Base-by-base conservation (phyloP, 441 rosid species). In the Pelargonium fulgidum region DNA sequence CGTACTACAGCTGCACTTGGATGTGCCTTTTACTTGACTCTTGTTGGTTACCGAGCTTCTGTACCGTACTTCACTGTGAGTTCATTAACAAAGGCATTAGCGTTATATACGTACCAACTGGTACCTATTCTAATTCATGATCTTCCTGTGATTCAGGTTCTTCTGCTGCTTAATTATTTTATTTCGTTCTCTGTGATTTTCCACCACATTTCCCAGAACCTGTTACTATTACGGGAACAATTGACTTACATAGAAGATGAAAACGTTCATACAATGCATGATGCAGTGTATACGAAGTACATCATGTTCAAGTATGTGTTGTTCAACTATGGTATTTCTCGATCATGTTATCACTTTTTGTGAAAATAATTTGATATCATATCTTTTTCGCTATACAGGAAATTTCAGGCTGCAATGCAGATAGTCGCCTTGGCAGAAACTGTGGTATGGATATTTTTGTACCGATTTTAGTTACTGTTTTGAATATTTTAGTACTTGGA, bases 331-430 rank as follows among this genome's bases (percentile, higher is more conserved):
- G 33, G 48, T 20, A 29, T 14, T 54, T 17, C 8, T 17, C 8
- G 52, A 14, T 36, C 16, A 1, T 42, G 12, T 47, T 62, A 52
- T 70, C n/a, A 20, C 7, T n/a, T 14, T 52, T 39, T 39, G 42
- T 39, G 1, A 39, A 39, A 39, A 39, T 39, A 39, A 20, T 52
- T 52, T 52, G 59, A 52, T 14, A 14, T 14, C 20, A 26, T 69
- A 11, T 66, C 61, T 70, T 19, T 65, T 67, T 12, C 70, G 62
- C 36, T 41, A 42, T 79, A 58, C 79, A 93, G 98, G 85, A 93
- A 87, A 78, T 93, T 93, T 65, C 97, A 85, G 83, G 84, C 84
- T 44, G 93, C 96, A 66, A 90, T 89, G 97, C 98, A 89, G 78
- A 83, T 93, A 64, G 91, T 86, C 65, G 97, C 87, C 10, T 74